Percentiles rank a stretch among this genome's conserved stretches.
phyloP scores from a whole-genome alignment of 1,284 basidiomycete species.

The Xanthoconium separans region DNA sequence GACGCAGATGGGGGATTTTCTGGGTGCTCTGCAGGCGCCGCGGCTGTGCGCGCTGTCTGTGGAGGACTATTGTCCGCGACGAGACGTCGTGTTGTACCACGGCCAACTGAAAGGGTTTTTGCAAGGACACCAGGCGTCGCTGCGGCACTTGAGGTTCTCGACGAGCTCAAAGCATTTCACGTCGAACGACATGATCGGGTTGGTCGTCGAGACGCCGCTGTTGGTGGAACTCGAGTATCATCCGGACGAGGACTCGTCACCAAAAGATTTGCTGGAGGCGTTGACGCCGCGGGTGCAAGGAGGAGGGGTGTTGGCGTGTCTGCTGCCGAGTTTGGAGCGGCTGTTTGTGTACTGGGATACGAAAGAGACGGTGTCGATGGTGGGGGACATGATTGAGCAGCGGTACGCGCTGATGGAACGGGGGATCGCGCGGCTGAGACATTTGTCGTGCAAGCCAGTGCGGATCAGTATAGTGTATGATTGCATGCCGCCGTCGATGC shows the following conservation, averaged over 20 bases:
- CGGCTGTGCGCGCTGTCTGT: conserved; percentile 18
- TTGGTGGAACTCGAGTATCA: conserved; percentile 25
- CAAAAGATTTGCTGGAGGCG: conserved; percentile 14
- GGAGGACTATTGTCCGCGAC: conserved; percentile 21
- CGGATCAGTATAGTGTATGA: conserved; percentile 15
- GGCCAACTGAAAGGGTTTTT: conserved; percentile 21
- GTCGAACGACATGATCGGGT: conserved; percentile 20
- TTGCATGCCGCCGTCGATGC: conserved; percentile 13
- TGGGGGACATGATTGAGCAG: conserved; percentile 28
- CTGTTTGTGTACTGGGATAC: conserved; percentile 27
- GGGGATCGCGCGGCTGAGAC: conserved; percentile 17
- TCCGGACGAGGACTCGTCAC: conserved; percentile 28
- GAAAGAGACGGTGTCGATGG: conserved; percentile 24
- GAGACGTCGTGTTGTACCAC: conserved; percentile 20
- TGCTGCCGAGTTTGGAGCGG: conserved; percentile 24
- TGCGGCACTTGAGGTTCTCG: conserved; percentile 17
- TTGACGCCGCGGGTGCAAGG: conserved; percentile 18
- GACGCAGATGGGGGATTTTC: conserved; percentile 20
- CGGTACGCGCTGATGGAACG: conserved; percentile 17
- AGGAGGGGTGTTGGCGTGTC: conserved; percentile 13
- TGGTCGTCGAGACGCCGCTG: conserved; percentile 19
- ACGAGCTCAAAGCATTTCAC: conserved; percentile 22
- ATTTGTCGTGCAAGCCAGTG: conserved; percentile 26
- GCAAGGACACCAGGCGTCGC: conserved; percentile 9
- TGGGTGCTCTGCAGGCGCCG: conserved; percentile 17